Conservation (phyloP, 1,284 basidiomycete species). For the Moesziomyces globuligerus region DNA sequence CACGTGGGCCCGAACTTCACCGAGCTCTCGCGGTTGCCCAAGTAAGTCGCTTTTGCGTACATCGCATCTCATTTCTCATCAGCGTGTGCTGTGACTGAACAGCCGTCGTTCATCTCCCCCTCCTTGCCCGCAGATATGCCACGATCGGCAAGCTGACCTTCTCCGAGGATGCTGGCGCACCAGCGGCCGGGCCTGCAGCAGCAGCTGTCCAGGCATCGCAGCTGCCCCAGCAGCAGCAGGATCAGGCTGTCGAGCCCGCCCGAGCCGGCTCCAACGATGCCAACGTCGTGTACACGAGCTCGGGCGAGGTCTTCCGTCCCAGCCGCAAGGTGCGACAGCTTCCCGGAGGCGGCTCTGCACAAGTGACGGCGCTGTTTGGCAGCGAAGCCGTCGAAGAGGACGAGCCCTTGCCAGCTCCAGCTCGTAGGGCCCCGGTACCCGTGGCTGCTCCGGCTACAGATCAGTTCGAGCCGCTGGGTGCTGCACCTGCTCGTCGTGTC, state of each 20-base stretch:
- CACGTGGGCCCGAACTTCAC: constrained; percentile 58
- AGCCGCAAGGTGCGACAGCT: constrained; percentile 59
- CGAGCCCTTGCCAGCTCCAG: constrained; percentile 9
- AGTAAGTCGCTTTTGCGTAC: constrained; percentile 15
- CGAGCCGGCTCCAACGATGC: constrained; percentile 8
- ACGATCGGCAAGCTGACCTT: constrained; percentile 50
- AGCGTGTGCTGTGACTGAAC: neutral
- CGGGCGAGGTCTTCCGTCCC: constrained; percentile 57
- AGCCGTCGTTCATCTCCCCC: neutral
- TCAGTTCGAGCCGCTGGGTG: constrained; percentile 34
- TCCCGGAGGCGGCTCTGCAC: constrained; percentile 51
- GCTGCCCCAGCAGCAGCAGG: constrained; percentile 7
- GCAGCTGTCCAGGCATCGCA: constrained; percentile 4
- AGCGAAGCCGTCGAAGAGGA: constrained; percentile 37
- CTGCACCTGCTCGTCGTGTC: constrained; percentile 26
- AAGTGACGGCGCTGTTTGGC: constrained; percentile 56
- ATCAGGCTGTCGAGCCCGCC: neutral
- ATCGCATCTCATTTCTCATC: too few relatives aligned
- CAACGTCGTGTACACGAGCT: constrained; percentile 51
- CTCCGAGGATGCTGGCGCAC: constrained; percentile 23
- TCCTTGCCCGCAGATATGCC: constrained; percentile 34
- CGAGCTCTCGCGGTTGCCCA: constrained; percentile 56
- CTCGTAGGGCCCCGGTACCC: constrained; percentile 10
- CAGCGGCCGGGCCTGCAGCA: constrained; percentile 13
- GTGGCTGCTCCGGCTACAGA: constrained; percentile 14